phyloP scores from a whole-genome alignment of 83 land plant genomes.

The Larix sibirica region DNA sequence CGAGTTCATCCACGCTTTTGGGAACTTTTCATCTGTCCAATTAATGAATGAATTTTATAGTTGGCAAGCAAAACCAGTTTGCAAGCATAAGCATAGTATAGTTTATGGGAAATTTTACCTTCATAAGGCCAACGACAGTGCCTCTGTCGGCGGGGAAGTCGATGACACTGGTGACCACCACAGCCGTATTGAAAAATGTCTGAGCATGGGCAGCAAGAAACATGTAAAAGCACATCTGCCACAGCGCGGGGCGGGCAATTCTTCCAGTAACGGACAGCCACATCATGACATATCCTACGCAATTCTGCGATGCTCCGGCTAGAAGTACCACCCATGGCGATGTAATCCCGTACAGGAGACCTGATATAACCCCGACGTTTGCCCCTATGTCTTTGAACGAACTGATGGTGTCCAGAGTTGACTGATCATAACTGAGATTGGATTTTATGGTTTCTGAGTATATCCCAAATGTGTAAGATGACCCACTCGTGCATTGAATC shows the following conservation, averaged over 20 bases:
- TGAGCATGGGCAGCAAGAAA: slow-evolving; percentile 72
- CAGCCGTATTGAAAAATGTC: slow-evolving; percentile 77
- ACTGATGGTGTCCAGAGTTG: slow-evolving; percentile 67
- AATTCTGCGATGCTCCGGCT: slow-evolving; percentile 66
- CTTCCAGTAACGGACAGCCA: slow-evolving; percentile 60
- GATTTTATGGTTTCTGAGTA: slow-evolving; percentile 62
- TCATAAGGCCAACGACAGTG: slow-evolving; percentile 80
- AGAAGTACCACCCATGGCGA: slow-evolving; percentile 58
- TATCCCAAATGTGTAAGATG: slow-evolving; percentile 69
- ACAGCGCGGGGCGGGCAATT: slow-evolving; percentile 35
- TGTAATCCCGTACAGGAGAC: slow-evolving; percentile 44
- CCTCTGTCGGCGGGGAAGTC: slow-evolving; percentile 68
- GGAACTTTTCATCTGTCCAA: no score
- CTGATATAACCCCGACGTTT: slow-evolving; percentile 66
- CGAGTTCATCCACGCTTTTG: no score
- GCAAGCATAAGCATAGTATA: no score
- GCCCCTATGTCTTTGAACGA: slow-evolving; percentile 79
- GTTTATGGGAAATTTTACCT: slow-evolving; percentile 33
- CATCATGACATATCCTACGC: slow-evolving; percentile 58
- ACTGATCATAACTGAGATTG: slow-evolving; percentile 49
- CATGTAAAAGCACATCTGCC: slow-evolving; percentile 69
- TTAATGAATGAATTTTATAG: no score
- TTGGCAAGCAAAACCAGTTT: no score
- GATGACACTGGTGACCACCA: slow-evolving; percentile 65
- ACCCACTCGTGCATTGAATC: slow-evolving; percentile 69